phyloP scores from a whole-genome alignment of 805 yeast genomes.

The Sugiyamaella smithiae region DNA sequence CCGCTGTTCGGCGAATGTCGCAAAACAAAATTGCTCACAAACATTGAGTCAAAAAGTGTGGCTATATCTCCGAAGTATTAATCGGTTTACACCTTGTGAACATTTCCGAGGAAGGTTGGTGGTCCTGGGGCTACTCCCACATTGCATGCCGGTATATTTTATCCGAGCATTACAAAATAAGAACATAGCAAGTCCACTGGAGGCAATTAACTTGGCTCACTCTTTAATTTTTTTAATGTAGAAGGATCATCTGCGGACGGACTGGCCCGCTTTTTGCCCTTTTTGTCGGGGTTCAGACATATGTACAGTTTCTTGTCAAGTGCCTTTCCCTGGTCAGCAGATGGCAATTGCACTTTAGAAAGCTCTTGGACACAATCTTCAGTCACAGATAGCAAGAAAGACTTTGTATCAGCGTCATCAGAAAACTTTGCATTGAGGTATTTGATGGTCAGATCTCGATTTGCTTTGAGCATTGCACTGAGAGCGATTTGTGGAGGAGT shows the following conservation, averaged over 20 bases:
- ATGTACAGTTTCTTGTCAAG: conserved; percentile 36
- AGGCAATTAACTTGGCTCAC: too few species aligned
- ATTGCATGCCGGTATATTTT: too few species aligned
- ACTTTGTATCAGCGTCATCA: neutral
- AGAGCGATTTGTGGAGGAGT: conserved; percentile 96
- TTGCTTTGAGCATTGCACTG: conserved; percentile 71
- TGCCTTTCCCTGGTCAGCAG: conserved; percentile 33
- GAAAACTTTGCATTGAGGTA: conserved; percentile 13
- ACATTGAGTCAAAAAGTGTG: too few species aligned
- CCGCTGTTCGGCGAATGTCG: too few species aligned
- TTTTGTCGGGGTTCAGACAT: conserved; percentile 31
- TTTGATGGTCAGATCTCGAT: conserved; percentile 38
- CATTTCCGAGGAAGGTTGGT: too few species aligned
- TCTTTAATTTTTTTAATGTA: neutral
- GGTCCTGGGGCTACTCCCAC: too few species aligned
- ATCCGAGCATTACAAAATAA: too few species aligned
- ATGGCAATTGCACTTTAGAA: conserved; percentile 18
- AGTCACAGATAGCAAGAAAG: conserved; percentile 23
- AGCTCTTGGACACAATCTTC: conserved; percentile 29
- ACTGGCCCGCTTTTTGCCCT: conserved; percentile 10
- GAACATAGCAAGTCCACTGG: too few species aligned
- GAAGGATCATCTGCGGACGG: conserved; percentile 5
- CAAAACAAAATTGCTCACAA: too few species aligned
- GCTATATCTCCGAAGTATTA: too few species aligned
- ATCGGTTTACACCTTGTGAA: too few species aligned